Evolutionary conservation across 345 rosid species (phyloP).

Genomic region (Heritiera fomes): DNA sequence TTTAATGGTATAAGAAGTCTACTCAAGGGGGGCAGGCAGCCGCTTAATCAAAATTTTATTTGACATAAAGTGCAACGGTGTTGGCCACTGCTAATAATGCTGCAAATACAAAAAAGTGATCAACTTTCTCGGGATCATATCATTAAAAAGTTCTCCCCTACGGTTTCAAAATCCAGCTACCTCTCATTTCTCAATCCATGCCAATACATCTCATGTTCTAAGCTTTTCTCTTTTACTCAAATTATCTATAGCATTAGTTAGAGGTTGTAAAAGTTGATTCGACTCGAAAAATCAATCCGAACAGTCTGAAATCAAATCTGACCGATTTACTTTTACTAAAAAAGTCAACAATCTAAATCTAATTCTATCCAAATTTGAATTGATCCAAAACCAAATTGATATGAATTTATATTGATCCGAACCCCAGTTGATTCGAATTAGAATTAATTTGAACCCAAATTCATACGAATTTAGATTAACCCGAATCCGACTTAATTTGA

Average conservation of each 20-base stretch:
- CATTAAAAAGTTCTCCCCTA: neutral
- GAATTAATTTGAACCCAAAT: too few relatives aligned
- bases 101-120: neutral
- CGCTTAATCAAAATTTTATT: conserved; percentile 11
- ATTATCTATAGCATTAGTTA: neutral
- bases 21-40: neutral
- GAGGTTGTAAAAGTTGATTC: too few relatives aligned
- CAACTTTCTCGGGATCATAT: neutral
- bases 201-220: neutral
- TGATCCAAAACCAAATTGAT: too few relatives aligned
- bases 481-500: too few relatives aligned
- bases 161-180: neutral
- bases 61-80: conserved; percentile 12
- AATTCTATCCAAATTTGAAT: too few relatives aligned
- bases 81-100: neutral
- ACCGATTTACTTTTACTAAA: too few relatives aligned
- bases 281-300: too few relatives aligned
- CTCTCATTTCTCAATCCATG: neutral
- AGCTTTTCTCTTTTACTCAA: neutral
- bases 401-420: too few relatives aligned
- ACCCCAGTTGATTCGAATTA: too few relatives aligned
- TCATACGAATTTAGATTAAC: too few relatives aligned
- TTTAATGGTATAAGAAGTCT: neutral
- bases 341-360: too few relatives aligned
- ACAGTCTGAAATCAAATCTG: too few relatives aligned